These are phyloP conservation scores for Drechslera avenae DNA, from an alignment of 2,329 filamentous ascomycete genomes.

Conservation along the genomic window DNA sequence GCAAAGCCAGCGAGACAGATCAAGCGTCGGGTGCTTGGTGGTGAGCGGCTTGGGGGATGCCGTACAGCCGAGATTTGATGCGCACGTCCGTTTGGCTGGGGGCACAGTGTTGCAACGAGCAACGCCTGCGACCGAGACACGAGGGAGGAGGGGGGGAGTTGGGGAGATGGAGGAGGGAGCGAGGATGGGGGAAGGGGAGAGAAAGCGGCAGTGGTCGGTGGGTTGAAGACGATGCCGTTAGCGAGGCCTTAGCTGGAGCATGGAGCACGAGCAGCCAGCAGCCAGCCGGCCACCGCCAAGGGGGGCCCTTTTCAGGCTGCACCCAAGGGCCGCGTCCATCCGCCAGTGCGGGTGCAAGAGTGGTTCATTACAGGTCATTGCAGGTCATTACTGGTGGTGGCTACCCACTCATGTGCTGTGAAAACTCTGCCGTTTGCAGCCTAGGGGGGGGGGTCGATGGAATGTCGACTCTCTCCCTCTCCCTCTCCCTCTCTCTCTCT, in stretches of 20 bases:
- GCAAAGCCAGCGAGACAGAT: conserved; percentile 14
- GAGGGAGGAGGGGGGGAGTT: conserved; percentile 10
- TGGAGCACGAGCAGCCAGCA: background rate
- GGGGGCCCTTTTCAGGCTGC: background rate
- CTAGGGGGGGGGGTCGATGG: conserved; percentile 24
- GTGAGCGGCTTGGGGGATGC: conserved; percentile 12
- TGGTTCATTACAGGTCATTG: conserved; percentile 23
- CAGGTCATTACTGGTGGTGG: background rate
- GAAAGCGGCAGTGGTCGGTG: conserved; percentile 7
- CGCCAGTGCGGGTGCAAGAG: conserved; percentile 20
- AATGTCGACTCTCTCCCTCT: conserved; percentile 12
- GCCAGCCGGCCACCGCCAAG: conserved; percentile 1
- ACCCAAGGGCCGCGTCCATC: conserved; percentile 12
- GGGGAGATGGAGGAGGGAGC: conserved; percentile 13
- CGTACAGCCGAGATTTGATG: conserved; percentile 16
- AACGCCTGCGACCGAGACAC: conserved; percentile 23
- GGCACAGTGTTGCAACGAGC: conserved; percentile 23
- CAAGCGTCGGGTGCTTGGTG: conserved; percentile 14
- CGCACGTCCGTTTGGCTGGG: conserved; percentile 16
- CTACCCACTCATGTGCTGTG: conserved; percentile 25
- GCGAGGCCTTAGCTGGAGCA: conserved; percentile 10
- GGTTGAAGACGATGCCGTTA: conserved; percentile 11
- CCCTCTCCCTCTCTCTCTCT: too few species aligned
- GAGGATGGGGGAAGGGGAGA: conserved; percentile 8
- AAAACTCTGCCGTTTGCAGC: conserved; percentile 29